A percentile compares a stretch with the other conserved stretches of the same genome.
phyloP scores from a whole-genome alignment of 768 basidiomycete species.

The Lactifluus echinatus region DNA sequence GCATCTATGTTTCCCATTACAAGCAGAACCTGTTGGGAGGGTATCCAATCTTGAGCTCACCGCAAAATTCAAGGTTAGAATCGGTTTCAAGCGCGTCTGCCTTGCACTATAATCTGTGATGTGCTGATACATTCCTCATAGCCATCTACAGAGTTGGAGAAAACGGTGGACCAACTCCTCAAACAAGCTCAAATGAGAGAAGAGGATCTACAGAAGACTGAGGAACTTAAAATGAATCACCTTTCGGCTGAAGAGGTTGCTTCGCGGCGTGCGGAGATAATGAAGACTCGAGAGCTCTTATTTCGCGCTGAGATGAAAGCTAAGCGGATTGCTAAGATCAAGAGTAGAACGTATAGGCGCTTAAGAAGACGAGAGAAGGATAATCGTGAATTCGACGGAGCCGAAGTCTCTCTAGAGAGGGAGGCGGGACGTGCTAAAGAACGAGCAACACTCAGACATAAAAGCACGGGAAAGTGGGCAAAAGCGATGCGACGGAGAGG shows the following conservation, averaged over 20 bases:
- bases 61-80: conserved; percentile 76
- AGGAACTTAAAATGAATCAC: conserved; percentile 77
- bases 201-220: conserved; percentile 65
- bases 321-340: conserved; percentile 87
- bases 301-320: conserved; percentile 90
- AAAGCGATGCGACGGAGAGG: conserved; percentile 61
- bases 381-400: conserved; percentile 44
- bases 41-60: conserved; percentile 67
- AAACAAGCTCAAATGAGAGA: conserved; percentile 77
- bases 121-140: conserved; percentile 24
- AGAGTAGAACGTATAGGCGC: conserved; percentile 87
- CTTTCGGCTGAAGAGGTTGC: conserved; percentile 81
- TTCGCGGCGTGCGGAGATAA: conserved; percentile 69
- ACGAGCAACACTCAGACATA: conserved; percentile 82
- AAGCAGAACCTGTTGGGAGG: conserved; percentile 45
- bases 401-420: conserved; percentile 48
- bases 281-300: conserved; percentile 85
- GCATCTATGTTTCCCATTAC: conserved; percentile 79
- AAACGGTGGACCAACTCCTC: conserved; percentile 71
- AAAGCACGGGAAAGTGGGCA: conserved; percentile 84
- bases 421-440: conserved; percentile 81
- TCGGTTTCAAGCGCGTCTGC: background rate
- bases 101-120: background rate
- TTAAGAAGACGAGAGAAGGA: conserved; percentile 73
- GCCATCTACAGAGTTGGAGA: conserved; percentile 83